phyloP scores from a whole-genome alignment of 1,139 yeast species.

The Debaryomycetaceae sp. region DNA sequence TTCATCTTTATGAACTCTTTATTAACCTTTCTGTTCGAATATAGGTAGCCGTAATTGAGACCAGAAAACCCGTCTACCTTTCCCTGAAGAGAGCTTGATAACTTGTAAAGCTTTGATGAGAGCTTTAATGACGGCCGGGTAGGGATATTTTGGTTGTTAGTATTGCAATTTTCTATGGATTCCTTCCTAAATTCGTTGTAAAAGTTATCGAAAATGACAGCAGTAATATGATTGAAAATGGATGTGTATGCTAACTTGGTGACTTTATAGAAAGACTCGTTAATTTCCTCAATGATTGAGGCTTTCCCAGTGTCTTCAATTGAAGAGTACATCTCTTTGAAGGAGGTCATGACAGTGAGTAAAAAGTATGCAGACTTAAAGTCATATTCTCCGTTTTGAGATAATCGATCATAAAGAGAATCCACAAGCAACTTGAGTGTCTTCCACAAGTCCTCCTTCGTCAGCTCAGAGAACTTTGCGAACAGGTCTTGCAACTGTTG shows the following conservation, averaged over 20 bases:
- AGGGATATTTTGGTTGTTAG: slow-evolving; percentile 9
- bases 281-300: background rate
- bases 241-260: slow-evolving; percentile 6
- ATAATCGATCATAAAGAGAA: slow-evolving; percentile 1
- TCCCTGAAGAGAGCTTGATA: slow-evolving; percentile 16
- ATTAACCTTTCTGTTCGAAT: slow-evolving; percentile 14
- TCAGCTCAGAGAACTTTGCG: slow-evolving; percentile 6
- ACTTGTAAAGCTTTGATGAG: slow-evolving; percentile 19
- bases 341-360: slow-evolving; percentile 10
- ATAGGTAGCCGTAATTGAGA: slow-evolving; percentile 20
- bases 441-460: slow-evolving; percentile 12
- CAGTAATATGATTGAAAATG: slow-evolving; percentile 11
- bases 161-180: background rate
- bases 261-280: slow-evolving; percentile 3
- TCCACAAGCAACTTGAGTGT: slow-evolving; percentile 9
- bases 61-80: slow-evolving; percentile 6
- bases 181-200: slow-evolving; percentile 8
- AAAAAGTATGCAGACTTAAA: slow-evolving; percentile 11
- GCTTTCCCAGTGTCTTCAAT: background rate
- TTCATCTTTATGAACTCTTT: slow-evolving; percentile 20
- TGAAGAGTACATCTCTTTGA: slow-evolving; percentile 6
- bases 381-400: slow-evolving; percentile 1
- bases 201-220: slow-evolving; percentile 10
- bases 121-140: slow-evolving; percentile 24
- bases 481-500: slow-evolving; percentile 9